Base-by-base conservation (phyloP, 2,329 filamentous ascomycete genomes). In the Aspergillus latus region DNA sequence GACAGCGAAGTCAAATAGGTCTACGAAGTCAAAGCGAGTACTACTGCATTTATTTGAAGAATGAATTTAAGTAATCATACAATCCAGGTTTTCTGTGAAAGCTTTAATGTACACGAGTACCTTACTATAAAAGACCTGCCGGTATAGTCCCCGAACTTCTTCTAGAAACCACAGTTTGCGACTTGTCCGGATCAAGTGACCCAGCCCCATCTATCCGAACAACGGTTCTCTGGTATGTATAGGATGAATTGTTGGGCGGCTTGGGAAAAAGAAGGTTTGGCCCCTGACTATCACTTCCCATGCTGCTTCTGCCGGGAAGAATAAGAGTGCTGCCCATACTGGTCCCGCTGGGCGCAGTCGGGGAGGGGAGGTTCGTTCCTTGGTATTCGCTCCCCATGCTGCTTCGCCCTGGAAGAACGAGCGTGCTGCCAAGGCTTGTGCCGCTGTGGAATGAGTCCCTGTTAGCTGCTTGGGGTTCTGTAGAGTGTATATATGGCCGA, bases 121-220 rank as follows among this genome's bases (percentile, higher is more conserved):
- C 21, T 21, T 21, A 21, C 21, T 21, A 21, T 21, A 3, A 21
- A 21, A 21, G 21, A 2, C 32, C 49, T 5, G 46, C 13, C n/a
- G 54, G 56, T 13, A 59, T 46, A 7, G 42, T 45, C 10, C 49
- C 50, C 26, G 57, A 59, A 43, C 54, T 60, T 30, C 56, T 44
- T 13, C 56, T 40, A 36, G 49, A 61, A 52, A 16, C 62, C 59
- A 76, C 78, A 15, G 64, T 81, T 52, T 15, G 61, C 48, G 6
- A 64, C 61, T 45, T 59, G 40, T 51, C 69, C 30, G 74, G 54
- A 53, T 75, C 72, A 48, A 74, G 75, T 0, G 72, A 68, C 37
- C 75, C 66, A 53, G 70, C 72, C 34, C 62, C 66, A 45, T 65
- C 72, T 15, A 61, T 55, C 10, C 60, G 52, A 48, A 47, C 52